phyloP scores from a whole-genome alignment of 2,329 filamentous ascomycete genomes.

The Teratosphaeria zuluensis region DNA sequence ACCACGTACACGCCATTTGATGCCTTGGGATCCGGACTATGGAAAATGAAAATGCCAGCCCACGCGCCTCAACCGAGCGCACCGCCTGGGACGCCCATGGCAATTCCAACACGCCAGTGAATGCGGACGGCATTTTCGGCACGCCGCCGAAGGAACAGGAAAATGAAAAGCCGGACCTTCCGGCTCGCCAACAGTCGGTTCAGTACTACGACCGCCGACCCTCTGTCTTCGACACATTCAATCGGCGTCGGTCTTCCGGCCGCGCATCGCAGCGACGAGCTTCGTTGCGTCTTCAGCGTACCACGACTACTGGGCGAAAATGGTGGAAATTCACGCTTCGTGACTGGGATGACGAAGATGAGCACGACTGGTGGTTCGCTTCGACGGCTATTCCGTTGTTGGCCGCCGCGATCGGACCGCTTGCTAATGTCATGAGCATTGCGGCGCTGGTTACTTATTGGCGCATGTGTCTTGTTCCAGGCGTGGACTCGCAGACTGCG shows the following conservation, averaged over 20 bases:
- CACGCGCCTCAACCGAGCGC: neutral
- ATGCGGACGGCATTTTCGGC: neutral
- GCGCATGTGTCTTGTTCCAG: slow-evolving; percentile 48
- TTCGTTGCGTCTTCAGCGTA: slow-evolving; percentile 6
- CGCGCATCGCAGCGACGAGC: slow-evolving; percentile 6
- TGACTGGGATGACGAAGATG: slow-evolving; percentile 25
- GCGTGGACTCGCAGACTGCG: slow-evolving; percentile 32
- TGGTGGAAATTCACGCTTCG: slow-evolving; percentile 17
- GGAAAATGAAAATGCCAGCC: neutral
- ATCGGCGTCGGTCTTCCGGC: slow-evolving; percentile 8
- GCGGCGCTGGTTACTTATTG: slow-evolving; percentile 74
- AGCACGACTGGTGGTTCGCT: slow-evolving; percentile 28
- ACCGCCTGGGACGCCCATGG: neutral
- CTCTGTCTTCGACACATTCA: neutral
- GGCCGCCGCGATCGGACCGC: slow-evolving; percentile 68
- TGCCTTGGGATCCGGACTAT: neutral
- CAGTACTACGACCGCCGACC: neutral
- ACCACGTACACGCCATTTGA: neutral
- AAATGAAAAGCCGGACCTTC: neutral
- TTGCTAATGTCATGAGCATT: slow-evolving; percentile 81
- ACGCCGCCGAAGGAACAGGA: neutral
- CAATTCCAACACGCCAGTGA: neutral
- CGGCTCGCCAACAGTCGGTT: neutral
- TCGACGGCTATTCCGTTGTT: slow-evolving; percentile 46
- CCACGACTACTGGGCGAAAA: slow-evolving; percentile 1